These are phyloP conservation scores for Colletotrichum spaethianum DNA, from an alignment of 2,329 filamentous ascomycete species.

Conservation along the genomic window DNA sequence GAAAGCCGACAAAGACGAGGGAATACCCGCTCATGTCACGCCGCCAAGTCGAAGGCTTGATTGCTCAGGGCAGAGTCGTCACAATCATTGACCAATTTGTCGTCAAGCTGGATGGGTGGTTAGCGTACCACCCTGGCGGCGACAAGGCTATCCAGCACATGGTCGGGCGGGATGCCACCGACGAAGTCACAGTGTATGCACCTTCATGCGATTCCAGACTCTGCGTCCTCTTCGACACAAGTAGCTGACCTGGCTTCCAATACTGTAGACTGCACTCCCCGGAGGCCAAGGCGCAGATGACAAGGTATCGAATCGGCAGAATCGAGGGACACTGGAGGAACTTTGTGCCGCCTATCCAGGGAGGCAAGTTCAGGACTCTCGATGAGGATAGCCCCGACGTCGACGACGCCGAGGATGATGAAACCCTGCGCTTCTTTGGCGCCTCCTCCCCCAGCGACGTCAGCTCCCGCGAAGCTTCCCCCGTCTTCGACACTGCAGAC, in stretches of 20 bases:
- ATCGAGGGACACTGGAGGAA: constrained; percentile 89
- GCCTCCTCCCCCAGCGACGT: constrained; percentile 61
- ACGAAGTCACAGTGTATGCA: constrained; percentile 90
- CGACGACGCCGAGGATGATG: constrained; percentile 50
- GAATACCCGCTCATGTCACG: constrained; percentile 37
- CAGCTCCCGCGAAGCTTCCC: constrained; percentile 67
- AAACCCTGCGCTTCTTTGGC: constrained; percentile 39
- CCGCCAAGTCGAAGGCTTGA: constrained; percentile 81
- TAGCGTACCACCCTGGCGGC: constrained; percentile 92
- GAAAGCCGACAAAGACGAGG: constrained; percentile 11
- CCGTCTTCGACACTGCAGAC: constrained; percentile 62
- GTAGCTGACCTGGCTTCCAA: constrained; percentile 14
- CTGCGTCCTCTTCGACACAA: neutral
- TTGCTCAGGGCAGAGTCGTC: constrained; percentile 84
- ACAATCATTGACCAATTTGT: constrained; percentile 87
- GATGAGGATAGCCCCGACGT: constrained; percentile 48
- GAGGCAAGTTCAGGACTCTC: constrained; percentile 77
- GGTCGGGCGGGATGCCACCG: constrained; percentile 93
- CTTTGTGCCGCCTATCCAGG: constrained; percentile 92
- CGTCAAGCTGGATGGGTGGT: constrained; percentile 89
- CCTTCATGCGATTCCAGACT: constrained; percentile 14
- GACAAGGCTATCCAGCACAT: constrained; percentile 93
- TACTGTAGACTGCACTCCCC: constrained; percentile 81
- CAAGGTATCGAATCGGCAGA: constrained; percentile 85
- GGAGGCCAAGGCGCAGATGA: constrained; percentile 83